Base-by-base conservation (phyloP, 805 yeast genomes). In the Myxozyma sirexii region DNA sequence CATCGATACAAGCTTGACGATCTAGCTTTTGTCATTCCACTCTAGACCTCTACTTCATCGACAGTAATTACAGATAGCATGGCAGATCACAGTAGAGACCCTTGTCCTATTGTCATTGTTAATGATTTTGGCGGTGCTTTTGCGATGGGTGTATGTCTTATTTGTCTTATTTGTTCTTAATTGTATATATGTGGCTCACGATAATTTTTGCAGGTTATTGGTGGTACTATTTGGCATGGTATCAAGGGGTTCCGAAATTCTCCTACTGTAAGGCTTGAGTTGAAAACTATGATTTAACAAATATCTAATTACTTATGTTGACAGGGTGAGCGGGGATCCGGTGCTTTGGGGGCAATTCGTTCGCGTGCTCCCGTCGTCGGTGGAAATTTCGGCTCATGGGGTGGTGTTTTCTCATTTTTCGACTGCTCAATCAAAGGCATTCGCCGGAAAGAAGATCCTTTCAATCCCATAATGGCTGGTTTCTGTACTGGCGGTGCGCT, bases 381-480 rank as follows among this genome's bases (percentile, higher is more conserved):
- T 67, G 99, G 99, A 72, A 94, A 94, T 77, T 93, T 94, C 71
- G 99, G 99, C 79, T 96, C 90, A 41, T 94, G 99, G 99, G 99
- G 99, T 81, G 99, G 99, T 62, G 79, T 94, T 69, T 94, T 94
- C 74, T 90, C 97, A 35, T 87, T 96, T 13, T 94, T 86, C 72
- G 99, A 94, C 76, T 94, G 99, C 80, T 83, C 92, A 15, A 96
- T 94, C 48, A 94, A 93, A 76, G 97, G 93, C 1, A 84, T 94
- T 44, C 88, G 99, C 80, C 88, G 90, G 76, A 90, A 97, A 80
- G 99, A 94, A 76, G 99, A 94, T 75, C 97, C 98, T 5, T 89
- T 96, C 89, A 94, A 94, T 74, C 97, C 97, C 67, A 92, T 94
- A 72, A 86, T 93, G 72, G 97, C 98, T 35, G 99, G 99, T 59